A percentile compares a stretch with the other conserved stretches of the same genome.
Evolutionary conservation across 495 filamentous ascomycete genomes (phyloP).

Genomic region (Aspergillus leporis): DNA sequence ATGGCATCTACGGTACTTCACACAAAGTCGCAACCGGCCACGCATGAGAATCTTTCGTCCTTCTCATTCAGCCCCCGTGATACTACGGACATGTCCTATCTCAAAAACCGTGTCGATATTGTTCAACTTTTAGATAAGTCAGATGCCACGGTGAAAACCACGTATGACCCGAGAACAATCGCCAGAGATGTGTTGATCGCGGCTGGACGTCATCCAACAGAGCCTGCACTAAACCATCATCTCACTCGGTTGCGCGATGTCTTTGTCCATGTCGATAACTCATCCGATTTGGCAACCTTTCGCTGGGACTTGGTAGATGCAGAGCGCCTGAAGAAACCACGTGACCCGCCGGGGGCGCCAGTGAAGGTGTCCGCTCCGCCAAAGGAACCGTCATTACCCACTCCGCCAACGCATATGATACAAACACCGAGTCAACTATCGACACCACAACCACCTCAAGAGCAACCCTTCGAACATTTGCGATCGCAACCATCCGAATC

Average conservation of each 20-base stretch:
- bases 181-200: conserved; percentile 65
- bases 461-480: background rate
- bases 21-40: background rate
- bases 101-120: conserved; percentile 30
- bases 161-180: conserved; percentile 63
- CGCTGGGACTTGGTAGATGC: conserved; percentile 69
- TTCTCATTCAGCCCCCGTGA: conserved; percentile 16
- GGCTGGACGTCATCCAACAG: conserved; percentile 58
- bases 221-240: conserved; percentile 60
- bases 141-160: conserved; percentile 43
- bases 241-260: conserved; percentile 46
- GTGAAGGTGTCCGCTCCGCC: conserved; percentile 8
- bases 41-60: background rate
- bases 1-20: background rate
- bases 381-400: conserved; percentile 3
- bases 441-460: background rate
- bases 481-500: background rate
- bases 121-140: conserved; percentile 45
- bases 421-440: background rate
- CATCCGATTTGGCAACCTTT: conserved; percentile 60
- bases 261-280: conserved; percentile 40
- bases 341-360: conserved; percentile 7
- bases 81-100: conserved; percentile 8
- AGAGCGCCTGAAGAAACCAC: conserved; percentile 11
- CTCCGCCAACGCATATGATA: conserved; percentile 2